A percentile compares a stretch with the other conserved stretches of the same genome.
phyloP scores from a whole-genome alignment of 1,139 yeast species.

The Arxiozyma bovina region DNA sequence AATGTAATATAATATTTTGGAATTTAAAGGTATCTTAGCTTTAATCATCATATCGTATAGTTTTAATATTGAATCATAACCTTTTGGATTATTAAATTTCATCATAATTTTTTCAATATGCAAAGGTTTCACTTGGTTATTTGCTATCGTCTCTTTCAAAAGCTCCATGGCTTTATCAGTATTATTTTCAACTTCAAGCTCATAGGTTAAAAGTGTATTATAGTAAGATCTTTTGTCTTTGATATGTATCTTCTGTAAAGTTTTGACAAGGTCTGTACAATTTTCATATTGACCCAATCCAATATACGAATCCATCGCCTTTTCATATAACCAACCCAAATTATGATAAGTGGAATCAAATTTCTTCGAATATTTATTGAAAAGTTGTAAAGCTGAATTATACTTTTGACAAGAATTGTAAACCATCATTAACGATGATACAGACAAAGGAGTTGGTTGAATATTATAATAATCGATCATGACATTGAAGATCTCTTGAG shows the following conservation, averaged over 20 bases:
- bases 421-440: conserved; percentile 26
- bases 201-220: conserved; percentile 16
- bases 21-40: conserved; percentile 30
- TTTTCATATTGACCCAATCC: conserved; percentile 9
- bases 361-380: conserved; percentile 12
- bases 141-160: conserved; percentile 14
- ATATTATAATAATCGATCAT: conserved; percentile 26
- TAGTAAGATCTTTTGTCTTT: conserved; percentile 19
- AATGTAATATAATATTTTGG: conserved; percentile 36
- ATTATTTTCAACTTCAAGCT: conserved; percentile 15
- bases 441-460: conserved; percentile 20
- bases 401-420: conserved; percentile 19
- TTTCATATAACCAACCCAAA: conserved; percentile 18
- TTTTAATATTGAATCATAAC: conserved; percentile 20
- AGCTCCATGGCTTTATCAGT: conserved; percentile 17
- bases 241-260: conserved; percentile 10
- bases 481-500: conserved; percentile 29
- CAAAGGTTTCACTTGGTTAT: conserved; percentile 19
- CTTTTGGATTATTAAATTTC: conserved; percentile 17
- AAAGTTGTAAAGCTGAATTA: conserved; percentile 17
- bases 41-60: conserved; percentile 39
- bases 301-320: conserved; percentile 19
- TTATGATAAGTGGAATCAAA: background rate
- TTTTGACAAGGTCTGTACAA: conserved; percentile 17
- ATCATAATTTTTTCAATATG: conserved; percentile 31